These are phyloP conservation scores for Gautieria morchelliformis DNA, from an alignment of 768 basidiomycete species.

Conservation along the genomic window DNA sequence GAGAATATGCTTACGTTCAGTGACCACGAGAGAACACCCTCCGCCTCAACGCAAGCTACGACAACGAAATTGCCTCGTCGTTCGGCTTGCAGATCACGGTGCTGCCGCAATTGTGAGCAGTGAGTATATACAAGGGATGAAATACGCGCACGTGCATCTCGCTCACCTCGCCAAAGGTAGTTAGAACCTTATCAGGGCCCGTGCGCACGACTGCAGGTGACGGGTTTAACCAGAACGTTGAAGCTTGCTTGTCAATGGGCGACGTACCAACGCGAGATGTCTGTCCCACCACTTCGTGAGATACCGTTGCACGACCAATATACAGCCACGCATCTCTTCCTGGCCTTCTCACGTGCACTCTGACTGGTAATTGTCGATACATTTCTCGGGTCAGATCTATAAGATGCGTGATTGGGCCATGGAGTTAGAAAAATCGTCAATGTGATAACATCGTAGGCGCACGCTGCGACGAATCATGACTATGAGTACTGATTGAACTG, in stretches of 20 bases:
- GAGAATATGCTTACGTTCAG: constrained; percentile 47
- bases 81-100: constrained; percentile 71
- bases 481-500: not conserved
- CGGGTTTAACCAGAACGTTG: not conserved
- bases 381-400: constrained; percentile 2
- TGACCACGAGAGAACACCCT: constrained; percentile 74
- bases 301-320: constrained; percentile 66
- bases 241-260: not conserved
- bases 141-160: not conserved
- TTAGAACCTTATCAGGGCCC: constrained; percentile 55
- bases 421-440: not conserved
- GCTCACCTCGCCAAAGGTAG: constrained; percentile 62
- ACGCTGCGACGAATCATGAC: not conserved
- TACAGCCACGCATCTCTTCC: constrained; percentile 78
- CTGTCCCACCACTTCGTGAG: constrained; percentile 67
- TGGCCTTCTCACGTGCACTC: constrained; percentile 73
- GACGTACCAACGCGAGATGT: constrained; percentile 71
- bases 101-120: constrained; percentile 24
- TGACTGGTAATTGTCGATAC: constrained; percentile 73
- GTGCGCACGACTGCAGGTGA: constrained; percentile 49
- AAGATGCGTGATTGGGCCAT: not conserved
- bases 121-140: not conserved
- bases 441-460: not conserved
- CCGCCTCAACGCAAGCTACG: constrained; percentile 61
- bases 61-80: constrained; percentile 85